Evolutionary conservation across 805 yeast species (phyloP).

Genomic region (Candida ulmi): DNA sequence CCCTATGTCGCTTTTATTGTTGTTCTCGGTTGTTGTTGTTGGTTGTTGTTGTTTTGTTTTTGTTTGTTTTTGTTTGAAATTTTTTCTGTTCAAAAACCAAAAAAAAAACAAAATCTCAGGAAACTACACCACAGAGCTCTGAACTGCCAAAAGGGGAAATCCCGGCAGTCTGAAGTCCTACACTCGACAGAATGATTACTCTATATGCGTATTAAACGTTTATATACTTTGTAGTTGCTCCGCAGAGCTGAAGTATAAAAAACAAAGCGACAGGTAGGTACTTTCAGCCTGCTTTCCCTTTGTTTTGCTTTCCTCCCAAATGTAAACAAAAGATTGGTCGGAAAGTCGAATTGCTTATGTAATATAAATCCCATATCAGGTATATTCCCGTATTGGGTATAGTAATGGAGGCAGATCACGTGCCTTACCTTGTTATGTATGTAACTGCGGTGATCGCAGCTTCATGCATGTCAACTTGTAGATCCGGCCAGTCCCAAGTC

Average conservation of each 20-base stretch:
- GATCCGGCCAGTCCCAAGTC: no score
- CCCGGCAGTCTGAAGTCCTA: no score
- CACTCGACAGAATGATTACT: no score
- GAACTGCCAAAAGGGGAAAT: neutral
- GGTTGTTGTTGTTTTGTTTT: neutral
- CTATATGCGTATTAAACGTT: no score
- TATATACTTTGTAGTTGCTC: no score
- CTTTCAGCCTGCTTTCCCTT: neutral
- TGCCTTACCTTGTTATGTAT: no score
- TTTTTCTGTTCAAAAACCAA: neutral
- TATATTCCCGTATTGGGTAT: neutral
- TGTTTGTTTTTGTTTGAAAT: slow-evolving; percentile 1
- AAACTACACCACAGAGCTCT: neutral
- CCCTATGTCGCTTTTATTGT: neutral
- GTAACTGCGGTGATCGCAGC: no score
- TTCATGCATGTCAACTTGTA: no score
- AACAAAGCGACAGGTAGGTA: neutral
- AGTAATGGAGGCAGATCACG: neutral
- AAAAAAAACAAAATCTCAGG: neutral
- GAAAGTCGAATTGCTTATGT: neutral
- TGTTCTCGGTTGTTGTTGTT: no score
- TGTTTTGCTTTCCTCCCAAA: slow-evolving; percentile 1
- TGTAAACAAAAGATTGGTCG: neutral
- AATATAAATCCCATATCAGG: neutral
- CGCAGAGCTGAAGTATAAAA: no score